Base-by-base conservation (phyloP, 768 basidiomycete genomes). In the Kwoniella sp. region DNA sequence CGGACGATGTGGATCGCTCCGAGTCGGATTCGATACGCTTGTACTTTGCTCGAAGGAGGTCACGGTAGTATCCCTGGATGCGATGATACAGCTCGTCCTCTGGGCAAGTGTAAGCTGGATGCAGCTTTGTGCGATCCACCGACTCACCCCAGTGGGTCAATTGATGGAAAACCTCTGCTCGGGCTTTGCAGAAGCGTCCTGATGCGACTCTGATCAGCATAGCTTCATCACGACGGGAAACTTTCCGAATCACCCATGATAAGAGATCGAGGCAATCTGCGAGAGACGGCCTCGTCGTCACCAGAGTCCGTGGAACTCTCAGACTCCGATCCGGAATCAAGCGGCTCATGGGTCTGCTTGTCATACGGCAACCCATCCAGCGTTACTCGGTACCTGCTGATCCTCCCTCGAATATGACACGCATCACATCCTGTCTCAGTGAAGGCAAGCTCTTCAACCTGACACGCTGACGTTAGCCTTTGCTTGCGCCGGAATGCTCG, bases 291-390 rank as follows among this genome's bases (percentile, higher is more conserved):
- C 25, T 31, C 23, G 11, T 22, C 37, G n/a, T 37, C 48, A 9
- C 31, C 28, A 10, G 49, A 37, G 14, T 19, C 25, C 11, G n/a
- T n/a, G n/a, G n/a, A n/a, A n/a, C n/a, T n/a, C n/a, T 25, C 26
- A 25, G 20, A 22, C 10, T 43, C 39, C 17, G 23, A 22, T 22
- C 40, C n/a, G 20, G 20, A 10, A 47, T 55, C 46, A 19, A 67
- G 36, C 19, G 53, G 36, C 40, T 84, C 80, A 54, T 85, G 89
- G 34, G 86, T 86, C 48, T 79, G 69, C n/a, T 61, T 69, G 61
- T 89, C 80, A 67, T 92, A 93, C n/a, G 82, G 79, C 9, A 73
- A 62, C 5, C 90, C 90, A 44, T 78, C 78, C 32, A 91, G 64
- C 40, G 80, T 77, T 0, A 84, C 87, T 10, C 79, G 56, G 7